Evolutionary conservation across 2,329 filamentous ascomycete genomes (phyloP).

Genomic region (Ophioceras dolichostomum): DNA sequence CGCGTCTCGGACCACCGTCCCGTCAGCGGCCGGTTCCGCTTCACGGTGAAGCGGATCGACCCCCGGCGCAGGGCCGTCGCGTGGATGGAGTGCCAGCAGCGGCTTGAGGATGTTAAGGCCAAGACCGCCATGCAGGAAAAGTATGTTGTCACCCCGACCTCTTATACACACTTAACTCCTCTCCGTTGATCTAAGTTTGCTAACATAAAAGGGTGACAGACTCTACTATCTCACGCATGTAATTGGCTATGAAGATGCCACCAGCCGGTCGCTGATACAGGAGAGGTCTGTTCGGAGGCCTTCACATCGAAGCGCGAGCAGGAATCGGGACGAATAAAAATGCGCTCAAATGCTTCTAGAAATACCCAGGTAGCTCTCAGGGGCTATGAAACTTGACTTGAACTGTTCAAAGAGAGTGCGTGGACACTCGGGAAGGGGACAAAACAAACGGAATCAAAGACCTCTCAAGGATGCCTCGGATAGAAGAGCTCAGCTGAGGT

Average conservation of each 20-base stretch:
- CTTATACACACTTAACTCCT: too few species aligned
- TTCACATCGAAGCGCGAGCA: constrained; percentile 14
- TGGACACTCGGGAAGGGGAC: too few species aligned
- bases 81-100: constrained; percentile 63
- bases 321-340: constrained; percentile 8
- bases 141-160: constrained; percentile 48
- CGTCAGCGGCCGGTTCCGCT: constrained; percentile 72
- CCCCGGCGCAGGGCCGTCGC: constrained; percentile 49
- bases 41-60: constrained; percentile 74
- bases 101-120: constrained; percentile 61
- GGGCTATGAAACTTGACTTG: too few species aligned
- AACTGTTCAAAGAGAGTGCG: too few species aligned
- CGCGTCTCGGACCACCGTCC: constrained; percentile 86
- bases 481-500: too few species aligned
- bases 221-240: constrained; percentile 36
- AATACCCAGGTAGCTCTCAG: too few species aligned
- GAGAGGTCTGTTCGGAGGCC: constrained; percentile 21
- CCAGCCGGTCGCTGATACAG: constrained; percentile 31
- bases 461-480: too few species aligned
- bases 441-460: too few species aligned
- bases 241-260: constrained; percentile 41
- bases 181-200: constrained; percentile 11
- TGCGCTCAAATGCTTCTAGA: too few species aligned
- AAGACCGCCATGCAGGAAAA: constrained; percentile 61
- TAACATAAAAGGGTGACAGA: constrained; percentile 23